A percentile compares a stretch with the other conserved stretches of the same genome.
These are phyloP conservation scores for Bruguiera sexangula DNA, from an alignment of 345 rosid genomes.

Conservation along the genomic window DNA sequence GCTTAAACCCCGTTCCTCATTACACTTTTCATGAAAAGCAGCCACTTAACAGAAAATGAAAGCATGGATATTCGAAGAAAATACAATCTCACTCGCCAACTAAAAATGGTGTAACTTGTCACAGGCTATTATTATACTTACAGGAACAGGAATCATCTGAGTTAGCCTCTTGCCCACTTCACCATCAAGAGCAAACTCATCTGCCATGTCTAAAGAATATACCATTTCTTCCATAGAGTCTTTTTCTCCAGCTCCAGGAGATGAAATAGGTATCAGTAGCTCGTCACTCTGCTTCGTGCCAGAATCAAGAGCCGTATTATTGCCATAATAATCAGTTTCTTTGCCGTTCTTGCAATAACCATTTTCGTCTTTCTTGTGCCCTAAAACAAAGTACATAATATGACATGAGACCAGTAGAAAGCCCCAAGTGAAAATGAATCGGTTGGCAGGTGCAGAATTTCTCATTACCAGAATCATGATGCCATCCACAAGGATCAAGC, in stretches of 20 bases:
- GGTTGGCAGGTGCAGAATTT: conserved; percentile 13
- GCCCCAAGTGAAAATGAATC: conserved; percentile 4
- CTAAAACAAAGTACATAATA: conserved; percentile 24
- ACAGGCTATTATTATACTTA: conserved; percentile 32
- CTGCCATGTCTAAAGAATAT: conserved; percentile 40
- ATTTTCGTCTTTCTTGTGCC: conserved; percentile 23
- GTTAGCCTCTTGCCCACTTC: conserved; percentile 69
- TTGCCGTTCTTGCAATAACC: not conserved
- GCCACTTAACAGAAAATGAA: too few species aligned
- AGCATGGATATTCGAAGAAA: not conserved
- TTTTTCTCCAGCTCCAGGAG: conserved; percentile 29
- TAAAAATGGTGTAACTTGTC: conserved; percentile 1
- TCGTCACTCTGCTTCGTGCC: conserved; percentile 24
- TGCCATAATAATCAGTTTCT: conserved; percentile 7
- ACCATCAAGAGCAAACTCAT: conserved; percentile 58
- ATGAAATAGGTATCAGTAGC: conserved; percentile 12
- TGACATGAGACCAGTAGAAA: conserved; percentile 4
- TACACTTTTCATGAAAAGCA: too few species aligned
- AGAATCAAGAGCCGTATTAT: conserved; percentile 17
- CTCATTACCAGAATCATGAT: conserved; percentile 22
- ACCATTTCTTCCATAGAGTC: conserved; percentile 30
- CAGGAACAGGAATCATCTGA: conserved; percentile 69
- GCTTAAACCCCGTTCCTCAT: too few species aligned
- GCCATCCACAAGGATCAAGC: conserved; percentile 35
- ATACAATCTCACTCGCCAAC: not conserved